Base-by-base conservation (phyloP, 1,139 yeast genomes). In the Suhomyces bribrorum region DNA sequence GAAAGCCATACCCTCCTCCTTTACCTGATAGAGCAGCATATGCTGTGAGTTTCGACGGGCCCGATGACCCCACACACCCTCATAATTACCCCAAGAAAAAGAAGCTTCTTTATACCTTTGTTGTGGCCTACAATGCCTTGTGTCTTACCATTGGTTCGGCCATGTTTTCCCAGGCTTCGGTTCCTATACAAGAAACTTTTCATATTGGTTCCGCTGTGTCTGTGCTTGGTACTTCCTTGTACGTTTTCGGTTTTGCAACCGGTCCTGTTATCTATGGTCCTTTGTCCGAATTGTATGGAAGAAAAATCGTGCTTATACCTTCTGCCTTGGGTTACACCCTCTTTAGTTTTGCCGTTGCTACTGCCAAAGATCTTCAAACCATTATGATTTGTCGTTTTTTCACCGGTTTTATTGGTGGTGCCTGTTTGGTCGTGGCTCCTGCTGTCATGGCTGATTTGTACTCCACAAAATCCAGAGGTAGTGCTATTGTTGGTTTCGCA, bases 231-330 rank as follows among this genome's bases (percentile, higher is more conserved):
- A 73, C 86, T 9, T 79, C 94, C 0, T 66, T 86, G 20, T 87
- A 77, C 51, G 95, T 87, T 14, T 54, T 83, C 30, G 95, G 95
- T 14, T 86, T 86, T 59, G 95, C 94, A 1, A 73, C 84, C 0
- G 95, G 95, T 13, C 95, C 95, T 6, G 66, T 85, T 26, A 50
- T 85, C 27, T 86, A 86, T 81, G 95, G 92, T 14, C 95, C 95
- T 5, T 56, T 86, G 31, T 82, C 90, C 7, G 95, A 85, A 58
- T 56, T 83, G 35, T 81, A 73, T 49, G 95, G 96, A 36, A 76
- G 95, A 59, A 76, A 75, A 53, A 59, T 69, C 2, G 79, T 86
- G 8, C 48, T 84, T 34, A 44, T 83, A 1, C 43, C 76, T 2
- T 77, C 88, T 2, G 57, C 74, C 8, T 64, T 86, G 26, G 76